Base-by-base conservation (phyloP, 2,329 filamentous ascomycete species). In the Hymenoscyphus fraxineus region DNA sequence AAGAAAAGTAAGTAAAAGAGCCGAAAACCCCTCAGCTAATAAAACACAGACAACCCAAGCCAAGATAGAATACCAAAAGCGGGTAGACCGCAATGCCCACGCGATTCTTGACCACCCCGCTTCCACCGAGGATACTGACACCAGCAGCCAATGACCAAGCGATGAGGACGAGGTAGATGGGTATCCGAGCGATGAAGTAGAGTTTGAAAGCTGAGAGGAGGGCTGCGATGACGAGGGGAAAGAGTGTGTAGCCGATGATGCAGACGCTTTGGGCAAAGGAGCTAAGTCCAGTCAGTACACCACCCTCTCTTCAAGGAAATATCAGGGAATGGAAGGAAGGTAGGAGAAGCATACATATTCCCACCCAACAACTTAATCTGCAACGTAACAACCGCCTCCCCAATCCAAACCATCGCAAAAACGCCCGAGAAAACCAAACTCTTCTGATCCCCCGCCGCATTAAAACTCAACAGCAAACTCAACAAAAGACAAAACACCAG, bases 241-340 rank as follows among this genome's bases (percentile, higher is more conserved):
- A 99, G 63, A 99, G 86, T 0, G 95, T 99, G 78, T 99, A 99
- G 57, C 95, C 95, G 76, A 99, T 99, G 73, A 99, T 96, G 78
- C 93, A 98, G 70, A 99, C 86, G 64, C 93, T 96, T 78, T 99
- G 95, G 74, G 96, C 95, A 77, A 99, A 99, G 19, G 95, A 97
- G 73, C 94, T 98, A 75, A 60, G 35, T n/a, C n/a, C 15, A 13
- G n/a, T 54, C 22, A 54, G 47, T 27, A 7, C n/a, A 35, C 6
- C 7, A 4, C 27, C 12, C 19, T 15, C 22, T 58, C 22, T 54
- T 57, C 60, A n/a, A n/a, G n/a, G n/a, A n/a, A n/a, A n/a, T n/a
- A n/a, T n/a, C n/a, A n/a, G n/a, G n/a, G n/a, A n/a, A n/a, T n/a
- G n/a, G n/a, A n/a, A 73, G 58, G 62, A 56, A 40, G n/a, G 16